A percentile compares a stretch with the other conserved stretches of the same genome.
Evolutionary conservation across 495 filamentous ascomycete species (phyloP).

Genomic region (Hypoxylon fragiforme): DNA sequence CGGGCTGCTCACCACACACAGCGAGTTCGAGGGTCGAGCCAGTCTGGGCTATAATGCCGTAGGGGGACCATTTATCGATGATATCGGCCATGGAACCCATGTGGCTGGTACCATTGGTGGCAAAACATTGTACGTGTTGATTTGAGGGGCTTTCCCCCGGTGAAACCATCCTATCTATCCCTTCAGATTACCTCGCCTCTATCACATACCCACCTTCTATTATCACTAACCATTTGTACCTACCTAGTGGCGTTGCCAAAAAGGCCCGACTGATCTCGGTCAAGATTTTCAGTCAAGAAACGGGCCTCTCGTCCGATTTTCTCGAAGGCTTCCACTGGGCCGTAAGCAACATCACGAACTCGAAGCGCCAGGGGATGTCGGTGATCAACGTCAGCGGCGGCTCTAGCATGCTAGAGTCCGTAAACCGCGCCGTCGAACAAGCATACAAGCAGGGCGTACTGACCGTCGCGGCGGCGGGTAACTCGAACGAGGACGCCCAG

Average conservation of each 20-base stretch:
- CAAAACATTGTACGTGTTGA: slow-evolving; percentile 29
- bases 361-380: slow-evolving; percentile 39
- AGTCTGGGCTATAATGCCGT: slow-evolving; percentile 58
- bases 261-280: slow-evolving; percentile 62
- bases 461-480: slow-evolving; percentile 57
- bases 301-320: slow-evolving; percentile 51
- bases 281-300: slow-evolving; percentile 56
- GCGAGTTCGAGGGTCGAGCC: slow-evolving; percentile 58
- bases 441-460: slow-evolving; percentile 52
- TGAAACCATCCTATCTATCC: too few species aligned
- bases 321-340: slow-evolving; percentile 61
- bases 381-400: slow-evolving; percentile 55
- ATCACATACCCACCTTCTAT: neutral
- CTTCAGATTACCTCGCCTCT: neutral
- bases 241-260: slow-evolving; percentile 60
- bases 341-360: slow-evolving; percentile 45
- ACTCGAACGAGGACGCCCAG: slow-evolving; percentile 43
- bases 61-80: slow-evolving; percentile 46
- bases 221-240: too few species aligned
- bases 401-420: slow-evolving; percentile 48
- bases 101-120: slow-evolving; percentile 63
- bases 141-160: too few species aligned
- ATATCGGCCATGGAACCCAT: slow-evolving; percentile 67
- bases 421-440: slow-evolving; percentile 53
- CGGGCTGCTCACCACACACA: slow-evolving; percentile 56